Base-by-base conservation (phyloP, 805 yeast species). In the Candida montana region DNA sequence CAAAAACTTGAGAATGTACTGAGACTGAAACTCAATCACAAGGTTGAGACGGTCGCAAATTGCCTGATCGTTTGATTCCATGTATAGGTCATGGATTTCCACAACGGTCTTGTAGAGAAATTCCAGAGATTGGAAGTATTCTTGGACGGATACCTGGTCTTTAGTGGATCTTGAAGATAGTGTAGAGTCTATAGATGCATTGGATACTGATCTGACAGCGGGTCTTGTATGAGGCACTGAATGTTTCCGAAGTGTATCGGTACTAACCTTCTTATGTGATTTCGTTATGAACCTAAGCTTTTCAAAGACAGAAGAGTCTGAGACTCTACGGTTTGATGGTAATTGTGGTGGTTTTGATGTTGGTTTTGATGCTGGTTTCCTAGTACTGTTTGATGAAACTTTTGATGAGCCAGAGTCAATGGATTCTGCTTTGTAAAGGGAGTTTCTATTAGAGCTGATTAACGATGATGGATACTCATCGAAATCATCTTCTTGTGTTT, bases 1-100 rank as follows among this genome's bases (percentile, higher is more conserved):
- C 4, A 48, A 17, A 29, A 48, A 45, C 29, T 36, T 40, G 10
- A 48, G n/a, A 8, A 48, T 45, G 29, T 45, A 45, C 2, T 45
- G 39, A 2, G 37, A 23, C 11, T 34, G 31, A 26, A 45, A 47
- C 13, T 40, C 33, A 1, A 45, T 34, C 10, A 45, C 41, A n/a
- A 37, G 15, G 11, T 45, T 35, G 17, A 45, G 15, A 13, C 33
- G 28, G 13, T 32, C 31, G 12, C 37, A 16, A 10, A 28, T 9
- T 5, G 45, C 45, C 4, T 24, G 30, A 26, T 44, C 41, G n/a
- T 27, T 33, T 7, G 40, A 33, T 2, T 15, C 33, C n/a, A 13
- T 18, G 33, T 40, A 46, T 2, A 31, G 36, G 2, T 38, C 40
- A 10, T 37, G 30, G 12, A 45, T 33, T 28, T 40, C 40, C 13